Conservation (phyloP, 257 asterid genomes). For the Nicotiana tabacum region DNA sequence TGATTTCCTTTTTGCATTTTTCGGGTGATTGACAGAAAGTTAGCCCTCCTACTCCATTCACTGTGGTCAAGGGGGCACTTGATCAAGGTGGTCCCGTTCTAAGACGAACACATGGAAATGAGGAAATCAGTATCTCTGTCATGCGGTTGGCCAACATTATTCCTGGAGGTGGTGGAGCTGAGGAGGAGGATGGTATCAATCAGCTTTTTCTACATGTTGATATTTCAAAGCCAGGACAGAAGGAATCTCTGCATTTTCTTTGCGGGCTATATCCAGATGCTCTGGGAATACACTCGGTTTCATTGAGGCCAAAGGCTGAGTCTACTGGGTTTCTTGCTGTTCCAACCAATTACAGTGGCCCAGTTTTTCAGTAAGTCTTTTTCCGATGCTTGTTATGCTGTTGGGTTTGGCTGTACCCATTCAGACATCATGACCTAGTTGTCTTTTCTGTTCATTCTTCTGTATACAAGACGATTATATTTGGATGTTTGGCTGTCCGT, state of each 20-base stretch:
- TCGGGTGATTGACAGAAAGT: slow-evolving; percentile 54
- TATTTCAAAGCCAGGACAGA: slow-evolving; percentile 69
- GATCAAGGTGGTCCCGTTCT: slow-evolving; percentile 73
- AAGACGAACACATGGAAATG: slow-evolving; percentile 54
- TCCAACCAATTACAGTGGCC: slow-evolving; percentile 67
- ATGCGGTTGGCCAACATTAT: slow-evolving; percentile 66
- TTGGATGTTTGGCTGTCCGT: neutral
- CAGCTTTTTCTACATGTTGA: slow-evolving; percentile 81
- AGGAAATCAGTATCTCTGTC: slow-evolving; percentile 73
- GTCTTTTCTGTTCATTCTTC: neutral
- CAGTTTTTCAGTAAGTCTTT: slow-evolving; percentile 72
- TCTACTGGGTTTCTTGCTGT: slow-evolving; percentile 44
- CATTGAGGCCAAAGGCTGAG: slow-evolving; percentile 58
- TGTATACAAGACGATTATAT: neutral
- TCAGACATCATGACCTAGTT: neutral
- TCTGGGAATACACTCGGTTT: slow-evolving; percentile 83
- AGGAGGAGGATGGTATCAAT: slow-evolving; percentile 38
- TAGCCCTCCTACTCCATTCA: slow-evolving; percentile 82
- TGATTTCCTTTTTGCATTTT: neutral
- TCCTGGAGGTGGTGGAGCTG: slow-evolving; percentile 60
- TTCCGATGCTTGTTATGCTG: neutral
- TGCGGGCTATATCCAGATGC: slow-evolving; percentile 97
- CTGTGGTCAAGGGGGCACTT: slow-evolving; percentile 79
- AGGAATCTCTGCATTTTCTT: slow-evolving; percentile 69
- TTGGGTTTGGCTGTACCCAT: neutral